A percentile compares a stretch with the other conserved stretches of the same genome.
Conservation (phyloP, 331 rosid species). For the Rosa hybrid region DNA sequence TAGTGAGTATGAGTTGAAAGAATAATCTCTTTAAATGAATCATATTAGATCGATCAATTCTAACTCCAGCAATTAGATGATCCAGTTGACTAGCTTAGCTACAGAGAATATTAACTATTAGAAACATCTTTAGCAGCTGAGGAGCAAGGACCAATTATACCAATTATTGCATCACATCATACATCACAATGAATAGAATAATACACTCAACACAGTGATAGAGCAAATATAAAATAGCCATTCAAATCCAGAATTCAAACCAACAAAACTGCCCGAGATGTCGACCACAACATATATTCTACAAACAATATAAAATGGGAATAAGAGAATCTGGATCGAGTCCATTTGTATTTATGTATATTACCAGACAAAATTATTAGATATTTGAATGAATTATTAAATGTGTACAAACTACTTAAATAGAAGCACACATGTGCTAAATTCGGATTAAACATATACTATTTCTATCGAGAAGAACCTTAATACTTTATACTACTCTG, state of each 20-base stretch:
- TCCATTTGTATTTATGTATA: background rate
- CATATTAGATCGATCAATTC: background rate
- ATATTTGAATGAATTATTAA: background rate
- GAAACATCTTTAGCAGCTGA: background rate
- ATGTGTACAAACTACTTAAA: too few relatives aligned
- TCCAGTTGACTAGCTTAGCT: background rate
- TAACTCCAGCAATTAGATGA: background rate
- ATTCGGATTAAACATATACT: slow-evolving; percentile 1
- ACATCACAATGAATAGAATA: background rate
- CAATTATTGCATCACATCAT: slow-evolving; percentile 4
- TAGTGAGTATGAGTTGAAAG: background rate
- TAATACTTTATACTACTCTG: background rate
- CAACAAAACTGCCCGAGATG: slow-evolving; percentile 23
- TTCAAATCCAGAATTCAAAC: slow-evolving; percentile 12
- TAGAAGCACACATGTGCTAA: slow-evolving; percentile 21
- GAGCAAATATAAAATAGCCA: slow-evolving; percentile 2
- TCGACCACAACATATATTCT: slow-evolving; percentile 2
- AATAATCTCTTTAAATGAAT: background rate
- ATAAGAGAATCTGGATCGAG: slow-evolving; percentile 15
- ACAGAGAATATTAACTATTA: background rate
- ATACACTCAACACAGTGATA: background rate
- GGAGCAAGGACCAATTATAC: background rate
- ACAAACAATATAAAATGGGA: background rate
- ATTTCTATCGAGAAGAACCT: slow-evolving; percentile 17
- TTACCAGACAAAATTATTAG: background rate